Base-by-base conservation (phyloP, 2,329 filamentous ascomycete genomes). In the Mariannaea elegans region DNA sequence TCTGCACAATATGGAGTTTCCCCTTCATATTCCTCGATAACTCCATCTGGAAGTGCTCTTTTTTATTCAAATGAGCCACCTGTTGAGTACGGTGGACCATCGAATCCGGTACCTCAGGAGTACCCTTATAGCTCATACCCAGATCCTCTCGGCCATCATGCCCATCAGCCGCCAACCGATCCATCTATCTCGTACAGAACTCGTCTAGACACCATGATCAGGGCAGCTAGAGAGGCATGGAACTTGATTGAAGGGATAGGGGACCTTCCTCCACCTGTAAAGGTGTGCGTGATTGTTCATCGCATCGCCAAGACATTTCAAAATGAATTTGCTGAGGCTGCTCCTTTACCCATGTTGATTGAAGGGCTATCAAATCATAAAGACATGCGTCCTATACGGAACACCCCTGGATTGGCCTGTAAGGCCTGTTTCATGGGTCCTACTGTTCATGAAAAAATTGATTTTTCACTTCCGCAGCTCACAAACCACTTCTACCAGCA, bases 211-310 rank as follows among this genome's bases (percentile, higher is more conserved):
- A 77, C 82, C 44, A 76, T 91, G 60, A 81, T 82, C 9, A 78
- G 76, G 39, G 81, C 83, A 68, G 84, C 86, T 4, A 82, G 84
- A 59, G 84, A 87, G 21, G 75, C 90, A 32, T 94, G 90, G 89
- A 83, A 84, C 62, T 76, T 79, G 19, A 83, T 88, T 2, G 82
- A 81, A 7, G 81, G 81, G 3, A 78, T 92, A 62, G 85, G 85
- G 65, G 83, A 87, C 49, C 75, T 92, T 14, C 83, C 87, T 13
- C 83, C 84, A 36, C 84, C 83, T 60, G 80, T 91, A 45, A 86
- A 87, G 64, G 80, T 91, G 14, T 84, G 85, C 60, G 82, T 87
- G 45, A 79, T 91, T 9, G 81, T 94, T 39, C 81, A 90, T 69
- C 87, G 90, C 71, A 76, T 88, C 50, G 80, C 84, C 56, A 81